phyloP scores from a whole-genome alignment of 108 stramenopile species.

The Nitzschia putrida region DNA sequence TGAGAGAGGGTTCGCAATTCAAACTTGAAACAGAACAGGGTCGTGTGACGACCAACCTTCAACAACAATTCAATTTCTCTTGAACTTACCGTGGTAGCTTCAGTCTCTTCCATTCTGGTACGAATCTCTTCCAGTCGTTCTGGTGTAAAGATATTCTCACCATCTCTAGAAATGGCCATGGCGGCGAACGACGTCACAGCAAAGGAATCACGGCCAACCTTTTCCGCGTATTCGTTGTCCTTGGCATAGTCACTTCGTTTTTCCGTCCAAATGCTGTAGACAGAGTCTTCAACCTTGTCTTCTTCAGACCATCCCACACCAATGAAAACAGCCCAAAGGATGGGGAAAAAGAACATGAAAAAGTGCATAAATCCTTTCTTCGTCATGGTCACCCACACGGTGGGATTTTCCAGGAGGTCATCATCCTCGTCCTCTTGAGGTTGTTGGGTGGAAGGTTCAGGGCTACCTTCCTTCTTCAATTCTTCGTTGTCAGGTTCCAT shows the following conservation, averaged over 20 bases:
- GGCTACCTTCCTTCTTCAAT: no score
- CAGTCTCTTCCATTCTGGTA: slow-evolving; percentile 36
- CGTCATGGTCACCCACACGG: no score
- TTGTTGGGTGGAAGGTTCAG: no score
- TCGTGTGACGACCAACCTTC: no score
- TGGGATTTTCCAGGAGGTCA: no score
- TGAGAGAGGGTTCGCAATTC: no score
- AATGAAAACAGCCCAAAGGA: slow-evolving; percentile 27
- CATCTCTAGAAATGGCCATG: slow-evolving; percentile 39
- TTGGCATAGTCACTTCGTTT: slow-evolving; percentile 18
- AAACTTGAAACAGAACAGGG: no score
- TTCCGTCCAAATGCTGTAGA: slow-evolving; percentile 39
- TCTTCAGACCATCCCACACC: slow-evolving; percentile 28
- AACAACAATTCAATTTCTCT: no score
- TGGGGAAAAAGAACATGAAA: slow-evolving; percentile 35
- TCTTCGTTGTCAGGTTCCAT: no score
- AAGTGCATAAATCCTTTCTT: no score
- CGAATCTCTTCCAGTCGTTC: slow-evolving; percentile 34
- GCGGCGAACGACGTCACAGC: slow-evolving; percentile 28
- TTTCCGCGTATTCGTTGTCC: slow-evolving; percentile 33
- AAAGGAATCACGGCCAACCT: slow-evolving; percentile 11
- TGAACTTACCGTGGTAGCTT: slow-evolving; percentile 40
- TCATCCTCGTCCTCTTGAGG: no score
- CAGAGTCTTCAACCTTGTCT: slow-evolving; percentile 40
- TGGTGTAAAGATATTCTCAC: slow-evolving; percentile 35